phyloP scores from a whole-genome alignment of 331 rosid species.

The Spiraea crenata region DNA sequence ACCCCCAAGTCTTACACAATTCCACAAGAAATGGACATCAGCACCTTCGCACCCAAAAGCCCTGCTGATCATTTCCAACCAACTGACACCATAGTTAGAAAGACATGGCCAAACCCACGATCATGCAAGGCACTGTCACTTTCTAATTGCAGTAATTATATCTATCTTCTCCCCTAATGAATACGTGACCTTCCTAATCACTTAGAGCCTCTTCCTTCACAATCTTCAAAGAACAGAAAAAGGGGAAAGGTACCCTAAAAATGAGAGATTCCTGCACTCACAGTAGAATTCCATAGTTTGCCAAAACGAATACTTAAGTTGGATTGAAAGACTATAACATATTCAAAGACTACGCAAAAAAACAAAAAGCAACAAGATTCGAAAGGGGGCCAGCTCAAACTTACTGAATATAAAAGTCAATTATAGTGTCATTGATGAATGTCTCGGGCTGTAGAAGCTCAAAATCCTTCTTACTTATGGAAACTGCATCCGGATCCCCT shows the following conservation, averaged over 20 bases:
- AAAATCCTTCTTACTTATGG: conserved; percentile 70
- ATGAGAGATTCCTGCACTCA: no score
- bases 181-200: no score
- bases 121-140: background rate
- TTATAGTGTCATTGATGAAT: conserved; percentile 78
- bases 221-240: no score
- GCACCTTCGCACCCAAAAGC: background rate
- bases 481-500: conserved; percentile 95
- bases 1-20: background rate
- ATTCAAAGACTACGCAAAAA: background rate
- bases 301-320: background rate
- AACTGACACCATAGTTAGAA: background rate
- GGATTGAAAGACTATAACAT: background rate
- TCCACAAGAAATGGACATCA: background rate
- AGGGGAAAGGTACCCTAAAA: no score
- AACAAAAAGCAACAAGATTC: background rate
- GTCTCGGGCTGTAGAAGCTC: conserved; percentile 82
- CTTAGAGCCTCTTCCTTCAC: no score
- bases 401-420: conserved; percentile 88
- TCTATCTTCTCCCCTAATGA: no score
- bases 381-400: conserved; percentile 24
- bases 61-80: background rate
- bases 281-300: no score
- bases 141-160: no score
- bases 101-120: no score